Percentiles rank a stretch among this genome's conserved stretches.
phyloP scores from a whole-genome alignment of 2,329 filamentous ascomycete genomes.

The Cadophora malorum region DNA sequence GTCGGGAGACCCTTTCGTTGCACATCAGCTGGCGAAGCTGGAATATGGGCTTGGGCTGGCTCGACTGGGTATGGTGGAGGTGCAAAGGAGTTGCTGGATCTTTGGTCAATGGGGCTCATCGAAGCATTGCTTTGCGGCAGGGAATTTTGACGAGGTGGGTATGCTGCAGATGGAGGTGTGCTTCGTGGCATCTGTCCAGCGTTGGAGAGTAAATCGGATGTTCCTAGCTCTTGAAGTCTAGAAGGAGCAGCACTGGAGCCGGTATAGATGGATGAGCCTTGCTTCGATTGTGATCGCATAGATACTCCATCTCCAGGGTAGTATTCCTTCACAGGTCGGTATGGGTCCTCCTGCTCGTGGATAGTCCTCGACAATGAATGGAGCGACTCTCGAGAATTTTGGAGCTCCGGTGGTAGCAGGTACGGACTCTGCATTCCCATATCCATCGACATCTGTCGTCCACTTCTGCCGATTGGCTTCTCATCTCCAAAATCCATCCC shows the following conservation, averaged over 20 bases:
- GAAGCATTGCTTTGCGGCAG: conserved; percentile 51
- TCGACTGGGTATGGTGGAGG: conserved; percentile 41
- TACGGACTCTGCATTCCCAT: conserved; percentile 86
- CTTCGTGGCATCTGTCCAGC: conserved; percentile 39
- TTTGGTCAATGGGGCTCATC: conserved; percentile 45
- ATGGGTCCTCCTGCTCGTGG: conserved; percentile 81
- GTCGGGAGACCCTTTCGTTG: conserved; percentile 36
- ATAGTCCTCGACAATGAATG: conserved; percentile 83
- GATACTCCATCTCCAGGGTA: conserved; percentile 62
- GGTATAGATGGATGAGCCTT: conserved; percentile 56
- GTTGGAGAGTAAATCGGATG: conserved; percentile 39
- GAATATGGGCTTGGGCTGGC: conserved; percentile 37
- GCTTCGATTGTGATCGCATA: conserved; percentile 56
- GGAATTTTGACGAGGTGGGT: conserved; percentile 54
- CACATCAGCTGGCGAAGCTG: conserved; percentile 25
- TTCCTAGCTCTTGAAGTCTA: conserved; percentile 36
- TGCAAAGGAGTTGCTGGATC: conserved; percentile 44
- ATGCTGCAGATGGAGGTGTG: conserved; percentile 29
- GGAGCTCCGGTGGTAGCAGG: conserved; percentile 82
- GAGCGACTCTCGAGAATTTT: conserved; percentile 83
- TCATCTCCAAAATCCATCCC: conserved; percentile 25
- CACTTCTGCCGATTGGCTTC: conserved; percentile 43
- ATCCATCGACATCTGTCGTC: conserved; percentile 64
- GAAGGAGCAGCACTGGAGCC: conserved; percentile 46
- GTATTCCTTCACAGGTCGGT: conserved; percentile 68